Base-by-base conservation (phyloP, 805 yeast species). In the Brettanomyces sp. region DNA sequence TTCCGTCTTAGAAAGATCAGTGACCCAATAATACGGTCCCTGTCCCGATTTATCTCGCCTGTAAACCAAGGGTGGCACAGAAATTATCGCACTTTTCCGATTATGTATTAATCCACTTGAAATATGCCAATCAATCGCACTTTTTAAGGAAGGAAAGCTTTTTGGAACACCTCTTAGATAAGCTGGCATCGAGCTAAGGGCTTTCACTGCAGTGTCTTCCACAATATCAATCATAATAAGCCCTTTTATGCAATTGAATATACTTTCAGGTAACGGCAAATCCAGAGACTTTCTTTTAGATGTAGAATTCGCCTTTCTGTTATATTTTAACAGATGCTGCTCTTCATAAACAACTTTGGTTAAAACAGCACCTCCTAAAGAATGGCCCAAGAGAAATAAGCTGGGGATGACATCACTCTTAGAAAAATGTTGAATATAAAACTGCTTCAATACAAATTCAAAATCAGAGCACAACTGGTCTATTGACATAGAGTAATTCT, bases 311-410 rank as follows among this genome's bases (percentile, higher is more conserved):
- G 11, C 9, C 7, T 6, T 7, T 39, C 38, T 4, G 55, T 47
- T 3, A 64, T 51, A 2, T 55, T 52, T 6, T 50, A 34, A 3
- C 18, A 8, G 4, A 11, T 49, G 43, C 44, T 46, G 47, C 7
- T 40, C 42, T 21, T 56, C 50, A 9, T 58, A 43, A 4, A 78
- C 60, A 1, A 76, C 73, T 38, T 72, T 72, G 0, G 95, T 74
- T 32, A 88, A 67, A 3, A 93, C 79, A 0, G 96, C 74, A 0
- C 97, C 99, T 4, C 99, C 99, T 32, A 95, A 68, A 1, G 96
- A 87, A 62, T 91, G 99, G 0, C 98, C 98, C 4, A 90, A 69
- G 1, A 89, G 64, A 45, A 82, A 74, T 3, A 86, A 52, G 49
- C 68, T 61, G 2, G 74, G 62, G 21, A 61, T 52, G 2, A 42